Conservation (phyloP, 2,329 filamentous ascomycete genomes). For the Colletotrichum horii region DNA sequence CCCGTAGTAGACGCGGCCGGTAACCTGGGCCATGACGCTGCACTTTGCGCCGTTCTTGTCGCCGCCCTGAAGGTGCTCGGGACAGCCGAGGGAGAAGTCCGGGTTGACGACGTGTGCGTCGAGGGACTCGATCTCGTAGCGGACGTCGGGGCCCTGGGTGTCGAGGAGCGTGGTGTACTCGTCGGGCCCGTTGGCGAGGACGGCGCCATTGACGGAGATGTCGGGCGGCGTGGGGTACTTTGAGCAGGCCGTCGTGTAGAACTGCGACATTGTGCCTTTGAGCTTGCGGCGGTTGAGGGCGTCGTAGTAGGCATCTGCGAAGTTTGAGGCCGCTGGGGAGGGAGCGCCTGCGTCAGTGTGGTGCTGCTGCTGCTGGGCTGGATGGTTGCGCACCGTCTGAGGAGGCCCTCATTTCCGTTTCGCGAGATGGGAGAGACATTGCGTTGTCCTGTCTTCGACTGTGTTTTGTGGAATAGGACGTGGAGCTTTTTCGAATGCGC, state of each 20-base stretch:
- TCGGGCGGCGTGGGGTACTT: slow-evolving; percentile 63
- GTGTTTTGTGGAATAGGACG: neutral
- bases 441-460: neutral
- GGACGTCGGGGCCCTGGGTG: slow-evolving; percentile 60
- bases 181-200: slow-evolving; percentile 59
- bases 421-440: slow-evolving; percentile 43
- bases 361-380: neutral
- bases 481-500: neutral
- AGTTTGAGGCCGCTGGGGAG: slow-evolving; percentile 68
- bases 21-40: slow-evolving; percentile 75
- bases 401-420: slow-evolving; percentile 50
- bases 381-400: slow-evolving; percentile 45
- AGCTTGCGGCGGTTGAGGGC: slow-evolving; percentile 73
- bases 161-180: slow-evolving; percentile 74
- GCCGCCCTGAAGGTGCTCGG: slow-evolving; percentile 45
- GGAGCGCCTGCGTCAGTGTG: neutral
- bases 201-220: slow-evolving; percentile 82
- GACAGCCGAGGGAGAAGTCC: slow-evolving; percentile 63
- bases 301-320: slow-evolving; percentile 77
- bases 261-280: slow-evolving; percentile 65
- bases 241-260: slow-evolving; percentile 69
- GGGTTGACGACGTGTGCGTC: slow-evolving; percentile 82
- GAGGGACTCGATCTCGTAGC: slow-evolving; percentile 77
- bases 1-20: slow-evolving; percentile 74
- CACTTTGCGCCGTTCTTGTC: slow-evolving; percentile 61